Base-by-base conservation (phyloP, 2,329 filamentous ascomycete species). In the Trichophyton simii region DNA sequence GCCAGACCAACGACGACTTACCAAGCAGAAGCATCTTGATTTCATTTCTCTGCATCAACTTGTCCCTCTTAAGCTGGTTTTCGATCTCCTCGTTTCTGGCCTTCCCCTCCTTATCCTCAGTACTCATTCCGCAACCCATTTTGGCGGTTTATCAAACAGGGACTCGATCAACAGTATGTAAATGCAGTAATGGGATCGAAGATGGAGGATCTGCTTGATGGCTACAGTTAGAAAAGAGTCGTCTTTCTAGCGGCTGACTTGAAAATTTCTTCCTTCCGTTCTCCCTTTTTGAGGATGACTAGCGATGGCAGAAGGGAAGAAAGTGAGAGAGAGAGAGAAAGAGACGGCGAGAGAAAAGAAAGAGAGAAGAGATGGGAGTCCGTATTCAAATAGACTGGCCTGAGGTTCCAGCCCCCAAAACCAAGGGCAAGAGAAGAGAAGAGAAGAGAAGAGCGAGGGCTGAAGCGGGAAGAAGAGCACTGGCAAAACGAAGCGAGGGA, bases 21-120 rank as follows among this genome's bases (percentile, higher is more conserved):
- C 94, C 94, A 72, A 99, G 87, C 72, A 99, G 84, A 71, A 99
- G 82, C 94, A 99, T 97, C 85, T 99, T 99, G 82, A 99, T 99
- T 80, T 99, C 94, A 71, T 99, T 99, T 72, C 92, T 87, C 81
- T 96, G 91, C 82, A 95, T 88, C 89, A 97, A 89, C 80, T 95
- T 95, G 75, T 99, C 94, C 76, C 90, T 85, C 85, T 96, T 97
- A 75, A 97, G 82, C 82, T 97, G 92, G 77, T 96, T 97, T 80
- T 99, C 94, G 73, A 99, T 99, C 85, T 97, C 92, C 83, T 99
- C 94, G 76, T 99, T 97, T 71, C 94, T 87, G 82, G 91, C 89
- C 89, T 96, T 97, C 80, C 94, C 92, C 91, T 97, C 94, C 87
- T 96, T 96, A 81, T 97, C 94, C 82, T 97, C 94, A 74, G 94